Conservation (phyloP, 1,284 basidiomycete species). For the Melampsora occidentalis region DNA sequence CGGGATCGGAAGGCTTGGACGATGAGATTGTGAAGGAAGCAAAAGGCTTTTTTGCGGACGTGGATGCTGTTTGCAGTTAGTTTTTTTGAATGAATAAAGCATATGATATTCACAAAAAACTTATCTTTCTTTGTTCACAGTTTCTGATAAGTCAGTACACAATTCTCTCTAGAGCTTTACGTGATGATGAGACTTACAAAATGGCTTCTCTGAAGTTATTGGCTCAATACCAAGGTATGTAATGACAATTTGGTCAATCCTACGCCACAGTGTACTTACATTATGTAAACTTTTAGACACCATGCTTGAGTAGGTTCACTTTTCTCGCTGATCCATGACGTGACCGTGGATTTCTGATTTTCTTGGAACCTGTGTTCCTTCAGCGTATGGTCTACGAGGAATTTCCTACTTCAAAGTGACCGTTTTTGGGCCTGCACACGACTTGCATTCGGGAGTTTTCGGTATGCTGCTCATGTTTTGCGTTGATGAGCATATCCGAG, state of each 20-base stretch:
- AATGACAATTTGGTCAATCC: background rate
- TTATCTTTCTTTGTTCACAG: too few relatives aligned
- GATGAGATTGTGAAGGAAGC: conserved; percentile 80
- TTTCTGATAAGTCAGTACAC: conserved; percentile 52
- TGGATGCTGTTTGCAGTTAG: conserved; percentile 82
- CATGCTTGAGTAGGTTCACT: too few relatives aligned
- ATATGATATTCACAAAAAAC: too few relatives aligned
- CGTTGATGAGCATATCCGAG: too few relatives aligned
- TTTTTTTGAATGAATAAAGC: too few relatives aligned
- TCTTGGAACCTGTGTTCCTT: too few relatives aligned
- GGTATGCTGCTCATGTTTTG: conserved; percentile 53
- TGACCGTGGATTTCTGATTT: too few relatives aligned
- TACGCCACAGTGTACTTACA: too few relatives aligned
- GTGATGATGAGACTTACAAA: background rate
- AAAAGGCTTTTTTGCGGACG: conserved; percentile 78
- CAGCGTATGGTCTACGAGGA: conserved; percentile 62
- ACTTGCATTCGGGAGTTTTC: conserved; percentile 76
- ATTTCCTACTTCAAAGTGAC: conserved; percentile 83
- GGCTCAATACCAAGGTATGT: conserved; percentile 51
- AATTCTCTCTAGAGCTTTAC: background rate
- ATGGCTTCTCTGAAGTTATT: conserved; percentile 55
- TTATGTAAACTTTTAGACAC: too few relatives aligned
- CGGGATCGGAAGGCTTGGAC: conserved; percentile 87
- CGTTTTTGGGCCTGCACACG: conserved; percentile 77
- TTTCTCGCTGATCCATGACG: too few relatives aligned